Conservation (phyloP, 805 yeast species). For the Suhomyces xylopsoci region DNA sequence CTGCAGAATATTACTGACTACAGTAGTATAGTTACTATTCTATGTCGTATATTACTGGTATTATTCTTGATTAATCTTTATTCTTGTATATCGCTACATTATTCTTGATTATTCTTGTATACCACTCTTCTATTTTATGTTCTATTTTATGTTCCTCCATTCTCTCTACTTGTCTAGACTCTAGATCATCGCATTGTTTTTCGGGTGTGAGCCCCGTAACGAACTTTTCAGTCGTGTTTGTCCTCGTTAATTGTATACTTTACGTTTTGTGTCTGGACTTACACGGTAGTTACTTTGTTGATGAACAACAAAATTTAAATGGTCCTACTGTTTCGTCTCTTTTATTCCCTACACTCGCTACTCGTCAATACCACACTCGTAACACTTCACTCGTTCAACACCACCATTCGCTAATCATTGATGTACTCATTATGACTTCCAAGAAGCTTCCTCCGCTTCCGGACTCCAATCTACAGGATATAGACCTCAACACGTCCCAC, state of each 20-base stretch:
- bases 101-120: too few species aligned
- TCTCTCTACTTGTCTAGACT: too few species aligned
- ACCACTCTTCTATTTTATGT: too few species aligned
- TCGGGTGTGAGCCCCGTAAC: not conserved
- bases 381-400: too few species aligned
- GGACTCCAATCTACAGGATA: not conserved
- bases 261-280: not conserved
- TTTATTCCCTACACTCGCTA: not conserved
- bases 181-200: not conserved
- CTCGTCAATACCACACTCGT: not conserved
- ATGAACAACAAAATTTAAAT: not conserved
- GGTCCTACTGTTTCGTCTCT: not conserved
- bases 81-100: too few species aligned
- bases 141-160: too few species aligned
- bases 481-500: not conserved
- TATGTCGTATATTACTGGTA: too few species aligned
- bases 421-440: constrained; percentile 1
- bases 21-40: too few species aligned
- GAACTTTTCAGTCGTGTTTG: constrained; percentile 3
- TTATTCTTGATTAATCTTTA: too few species aligned
- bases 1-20: too few species aligned
- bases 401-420: not conserved
- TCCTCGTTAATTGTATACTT: not conserved
- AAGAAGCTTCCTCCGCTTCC: constrained; percentile 6
- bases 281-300: not conserved